Evolutionary conservation across 2,329 filamentous ascomycete species (phyloP).

Genomic region (Coniochaeta sp.): DNA sequence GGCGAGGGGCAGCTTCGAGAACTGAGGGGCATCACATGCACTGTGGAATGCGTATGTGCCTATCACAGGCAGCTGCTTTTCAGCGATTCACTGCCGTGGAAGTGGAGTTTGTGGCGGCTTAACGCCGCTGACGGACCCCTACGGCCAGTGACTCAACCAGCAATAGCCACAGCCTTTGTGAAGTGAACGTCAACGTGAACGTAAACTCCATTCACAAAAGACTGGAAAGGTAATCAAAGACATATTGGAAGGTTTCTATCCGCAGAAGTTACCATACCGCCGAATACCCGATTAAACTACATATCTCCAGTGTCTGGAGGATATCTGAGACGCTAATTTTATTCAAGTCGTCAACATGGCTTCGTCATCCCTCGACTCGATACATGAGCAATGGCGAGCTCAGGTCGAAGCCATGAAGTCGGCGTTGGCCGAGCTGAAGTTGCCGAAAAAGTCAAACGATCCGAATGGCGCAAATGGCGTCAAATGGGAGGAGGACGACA

Average conservation of each 20-base stretch:
- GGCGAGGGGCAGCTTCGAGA: not conserved
- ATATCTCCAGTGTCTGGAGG: not conserved
- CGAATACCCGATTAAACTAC: not conserved
- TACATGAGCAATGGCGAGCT: conserved; percentile 57
- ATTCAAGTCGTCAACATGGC: not conserved
- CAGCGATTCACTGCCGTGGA: not conserved
- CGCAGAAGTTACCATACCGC: not conserved
- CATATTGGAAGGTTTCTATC: not conserved
- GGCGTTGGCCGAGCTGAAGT: conserved; percentile 66
- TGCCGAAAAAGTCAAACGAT: conserved; percentile 32
- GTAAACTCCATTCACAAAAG: not conserved
- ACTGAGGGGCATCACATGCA: conserved; percentile 1
- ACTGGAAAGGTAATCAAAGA: not conserved
- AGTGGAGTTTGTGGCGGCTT: not conserved
- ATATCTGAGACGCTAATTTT: not conserved
- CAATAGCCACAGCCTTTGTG: not conserved
- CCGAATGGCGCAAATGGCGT: conserved; percentile 37
- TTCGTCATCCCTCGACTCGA: not conserved
- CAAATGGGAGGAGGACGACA: conserved; percentile 56
- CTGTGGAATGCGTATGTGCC: not conserved
- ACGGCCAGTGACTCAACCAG: not conserved
- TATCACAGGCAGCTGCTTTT: not conserved
- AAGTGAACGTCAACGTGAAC: not conserved
- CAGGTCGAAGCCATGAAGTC: conserved; percentile 82
- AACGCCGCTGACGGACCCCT: not conserved